Base-by-base conservation (phyloP, 495 filamentous ascomycete genomes). In the Xylaria nigripes region DNA sequence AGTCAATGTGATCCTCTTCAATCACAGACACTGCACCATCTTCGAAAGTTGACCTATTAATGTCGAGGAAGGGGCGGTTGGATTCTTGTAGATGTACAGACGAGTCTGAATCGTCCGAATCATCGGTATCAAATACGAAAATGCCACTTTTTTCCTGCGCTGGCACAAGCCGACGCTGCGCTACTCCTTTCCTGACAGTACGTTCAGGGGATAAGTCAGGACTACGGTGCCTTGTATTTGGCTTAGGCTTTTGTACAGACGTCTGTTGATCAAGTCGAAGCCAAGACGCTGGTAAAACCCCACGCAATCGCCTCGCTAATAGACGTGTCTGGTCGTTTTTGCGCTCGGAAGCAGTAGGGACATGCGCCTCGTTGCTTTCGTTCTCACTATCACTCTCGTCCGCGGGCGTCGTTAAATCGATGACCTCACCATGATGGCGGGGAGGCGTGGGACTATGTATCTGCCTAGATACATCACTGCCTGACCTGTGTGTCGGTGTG, bases 281-380 rank as follows among this genome's bases (percentile, higher is more conserved):
- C 85, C 86, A 95, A 3, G 92, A 96, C 5, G 92, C 92, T 32
- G 92, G 91, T 41, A 97, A 77, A 15, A 96, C 90, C 32, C 91
- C 91, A 50, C 82, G 83, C 42, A 92, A 81, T 30, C 68, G 72
- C 13, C 64, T 66, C 44, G 75, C 70, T 36, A 56, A 47, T 43
- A 57, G 61, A 13, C 70, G 76, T 22, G 76, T 61, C 18, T 69
- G 58, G 19, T 78, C 70, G 0, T 71, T 69, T 7, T 76, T 77
- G 38, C 70, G 73, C n/a, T 64, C 68, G 6, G 68, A 68, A 27
- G 60, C 51, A 51, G 36, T 58, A 9, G 60, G 60, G 34, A 61
- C 61, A 18, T 55, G 62, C 15, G 47, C 48, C 6, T 24, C 50
- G 43, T 51, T 50, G 18, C 47, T 56, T 34, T 52, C 46, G 19